Conservation (phyloP, 2,329 filamentous ascomycete genomes). For the Chalaropsis ovoidea region DNA sequence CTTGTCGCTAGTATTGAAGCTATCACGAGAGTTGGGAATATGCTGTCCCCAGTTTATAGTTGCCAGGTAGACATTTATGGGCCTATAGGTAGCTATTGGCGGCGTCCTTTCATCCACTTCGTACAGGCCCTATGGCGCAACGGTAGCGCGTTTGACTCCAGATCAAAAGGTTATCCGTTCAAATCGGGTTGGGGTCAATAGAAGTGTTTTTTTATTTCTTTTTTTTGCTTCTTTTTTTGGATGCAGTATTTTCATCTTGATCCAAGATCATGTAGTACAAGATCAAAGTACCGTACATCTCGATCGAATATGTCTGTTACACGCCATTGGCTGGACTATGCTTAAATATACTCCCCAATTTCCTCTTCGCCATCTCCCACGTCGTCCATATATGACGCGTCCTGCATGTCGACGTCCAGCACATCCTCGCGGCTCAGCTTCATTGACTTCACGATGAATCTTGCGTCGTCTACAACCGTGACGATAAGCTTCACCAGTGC, state of each 20-base stretch:
- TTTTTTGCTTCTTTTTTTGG: background rate
- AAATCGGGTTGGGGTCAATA: constrained; percentile 14
- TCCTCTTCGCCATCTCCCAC: too few species aligned
- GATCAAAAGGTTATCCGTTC: constrained; percentile 18
- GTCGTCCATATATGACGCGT: too few species aligned
- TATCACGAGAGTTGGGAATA: background rate
- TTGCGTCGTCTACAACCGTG: too few species aligned
- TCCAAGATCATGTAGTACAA: too few species aligned
- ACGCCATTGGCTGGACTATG: too few species aligned
- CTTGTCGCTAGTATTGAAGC: background rate
- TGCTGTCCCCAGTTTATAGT: background rate
- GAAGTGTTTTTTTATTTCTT: background rate
- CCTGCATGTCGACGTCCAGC: too few species aligned
- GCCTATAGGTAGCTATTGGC: background rate
- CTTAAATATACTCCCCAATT: too few species aligned
- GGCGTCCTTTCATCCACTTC: background rate
- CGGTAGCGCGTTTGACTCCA: constrained; percentile 19
- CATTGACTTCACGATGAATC: too few species aligned
- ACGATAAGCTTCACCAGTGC: too few species aligned
- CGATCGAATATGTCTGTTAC: too few species aligned
- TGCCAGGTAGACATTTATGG: background rate
- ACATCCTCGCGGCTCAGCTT: too few species aligned
- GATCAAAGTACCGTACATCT: too few species aligned
- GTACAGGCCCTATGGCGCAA: constrained; percentile 15
- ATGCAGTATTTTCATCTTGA: background rate